Evolutionary conservation across 2,329 filamentous ascomycete genomes (phyloP), one percentile per base, ranked within the genome.

Genomic region (Ophiostoma triangulosporum): DNA sequence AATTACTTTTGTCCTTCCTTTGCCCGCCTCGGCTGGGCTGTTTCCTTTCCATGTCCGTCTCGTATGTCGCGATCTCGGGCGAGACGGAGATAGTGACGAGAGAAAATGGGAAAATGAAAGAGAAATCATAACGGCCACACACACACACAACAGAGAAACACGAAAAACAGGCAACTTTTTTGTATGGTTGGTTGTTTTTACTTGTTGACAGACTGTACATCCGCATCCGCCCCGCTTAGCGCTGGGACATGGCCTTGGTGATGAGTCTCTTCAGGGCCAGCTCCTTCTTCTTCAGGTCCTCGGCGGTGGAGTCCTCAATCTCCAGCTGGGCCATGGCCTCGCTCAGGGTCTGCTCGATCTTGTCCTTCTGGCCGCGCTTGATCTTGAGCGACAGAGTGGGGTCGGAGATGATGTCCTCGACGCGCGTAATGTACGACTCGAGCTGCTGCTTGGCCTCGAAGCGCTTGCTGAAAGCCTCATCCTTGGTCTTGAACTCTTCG

Each of bases 231-330:
- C n/a, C n/a, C 51, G 36, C 53, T 55, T 90, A 95, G 73, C 88
- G 84, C 67, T 88, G 90, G 61, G 88, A 83, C 88, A 95, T 95
- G 65, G 87, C 90, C 86, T 97, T 98, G 74, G 93, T 98, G 65
- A 98, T 90, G 63, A 95, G 81, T 67, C 93, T 81, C 88, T 97
- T 98, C 61, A 98, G 81, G 58, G 89, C 89, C 62, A 98, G 78
- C 80, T 98, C 93, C 84, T 96, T 95, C 88, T 97, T 97, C 88
- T 95, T 97, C 64, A 98, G 78, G 69, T 98, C 93, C 64, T 98
- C 94, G 58, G 89, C 86, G 59, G 76, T 74, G 55, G 88, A 87
- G 63, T 98, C 94, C 73, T 91, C 87, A 67, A 98, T 76, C 83
- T 98, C 93, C 60, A 98, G 86, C 74, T 94, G 86, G 60, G 82